A percentile compares a stretch with the other conserved stretches of the same genome.
Conservation (phyloP, 305 asterid genomes). For the Solanum hybrid region DNA sequence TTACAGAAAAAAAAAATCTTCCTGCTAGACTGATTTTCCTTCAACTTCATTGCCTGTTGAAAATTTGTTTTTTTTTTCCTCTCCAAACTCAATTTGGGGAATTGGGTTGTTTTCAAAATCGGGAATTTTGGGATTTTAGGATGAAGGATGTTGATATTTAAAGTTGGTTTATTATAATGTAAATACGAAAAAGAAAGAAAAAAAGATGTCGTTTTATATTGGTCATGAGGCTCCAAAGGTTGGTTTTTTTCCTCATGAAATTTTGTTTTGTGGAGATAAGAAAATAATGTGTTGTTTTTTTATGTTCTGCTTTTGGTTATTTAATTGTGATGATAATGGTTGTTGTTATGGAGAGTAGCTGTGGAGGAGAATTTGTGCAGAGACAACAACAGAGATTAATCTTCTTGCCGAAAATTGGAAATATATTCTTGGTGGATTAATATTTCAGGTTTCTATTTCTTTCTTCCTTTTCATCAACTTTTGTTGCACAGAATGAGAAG, state of each 20-base stretch:
- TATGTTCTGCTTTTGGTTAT: background rate
- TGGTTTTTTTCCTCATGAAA: constrained; percentile 4
- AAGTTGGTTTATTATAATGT: constrained; percentile 43
- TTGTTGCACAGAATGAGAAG: background rate
- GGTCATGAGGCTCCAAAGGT: constrained; percentile 98
- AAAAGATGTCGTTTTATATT: constrained; percentile 78
- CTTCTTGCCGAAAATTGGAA: constrained; percentile 60
- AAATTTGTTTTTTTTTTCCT: background rate
- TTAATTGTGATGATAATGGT: background rate
- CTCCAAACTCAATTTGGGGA: background rate
- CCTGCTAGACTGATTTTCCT: background rate
- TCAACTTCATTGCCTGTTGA: background rate
- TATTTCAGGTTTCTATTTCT: constrained; percentile 54
- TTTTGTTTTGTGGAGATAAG: background rate
- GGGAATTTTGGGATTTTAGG: background rate
- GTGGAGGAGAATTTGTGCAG: constrained; percentile 38
- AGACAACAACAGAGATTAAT: constrained; percentile 29
- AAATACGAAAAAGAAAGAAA: constrained; percentile 23
- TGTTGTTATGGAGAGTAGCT: constrained; percentile 18
- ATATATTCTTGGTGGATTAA: constrained; percentile 68
- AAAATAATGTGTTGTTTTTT: background rate
- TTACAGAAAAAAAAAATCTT: background rate
- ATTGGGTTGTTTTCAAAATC: background rate
- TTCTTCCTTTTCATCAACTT: background rate
- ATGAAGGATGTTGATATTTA: constrained; percentile 20